These are phyloP conservation scores for Alternaria atra DNA, from an alignment of 2,329 filamentous ascomycete genomes.

Conservation along the genomic window DNA sequence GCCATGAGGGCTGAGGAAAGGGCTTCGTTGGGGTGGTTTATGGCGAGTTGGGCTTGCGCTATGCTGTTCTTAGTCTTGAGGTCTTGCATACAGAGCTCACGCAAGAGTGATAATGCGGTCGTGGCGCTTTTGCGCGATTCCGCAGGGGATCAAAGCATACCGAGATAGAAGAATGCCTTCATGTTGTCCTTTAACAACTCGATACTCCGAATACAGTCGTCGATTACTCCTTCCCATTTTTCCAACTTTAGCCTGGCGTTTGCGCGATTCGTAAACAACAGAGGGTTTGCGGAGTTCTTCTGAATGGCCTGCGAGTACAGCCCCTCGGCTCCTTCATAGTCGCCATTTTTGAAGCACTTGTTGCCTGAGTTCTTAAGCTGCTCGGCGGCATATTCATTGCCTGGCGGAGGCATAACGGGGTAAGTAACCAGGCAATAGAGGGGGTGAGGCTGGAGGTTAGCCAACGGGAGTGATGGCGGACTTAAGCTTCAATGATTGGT, in stretches of 20 bases:
- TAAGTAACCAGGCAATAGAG: constrained; percentile 7
- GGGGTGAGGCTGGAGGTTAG: constrained; percentile 1
- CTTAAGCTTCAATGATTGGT: constrained; percentile 35
- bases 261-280: constrained; percentile 89
- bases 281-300: constrained; percentile 77
- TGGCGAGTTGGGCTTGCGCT: constrained; percentile 81
- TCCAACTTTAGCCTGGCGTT: constrained; percentile 80
- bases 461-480: constrained; percentile 30
- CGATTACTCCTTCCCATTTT: constrained; percentile 76
- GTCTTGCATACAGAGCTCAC: background rate
- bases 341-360: constrained; percentile 69
- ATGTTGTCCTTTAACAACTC: constrained; percentile 71
- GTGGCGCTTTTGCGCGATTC: background rate
- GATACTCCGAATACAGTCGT: constrained; percentile 80
- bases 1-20: constrained; percentile 74
- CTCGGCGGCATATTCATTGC: constrained; percentile 54
- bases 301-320: constrained; percentile 82
- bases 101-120: background rate
- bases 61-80: constrained; percentile 21
- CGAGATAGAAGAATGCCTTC: constrained; percentile 84
- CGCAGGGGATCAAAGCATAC: constrained; percentile 34
- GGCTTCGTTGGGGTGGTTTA: constrained; percentile 77
- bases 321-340: constrained; percentile 72
- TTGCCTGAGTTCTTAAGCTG: constrained; percentile 66
- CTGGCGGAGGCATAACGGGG: constrained; percentile 33